Conservation (phyloP, 1,284 basidiomycete genomes). For the Vanrija pseudolonga region DNA sequence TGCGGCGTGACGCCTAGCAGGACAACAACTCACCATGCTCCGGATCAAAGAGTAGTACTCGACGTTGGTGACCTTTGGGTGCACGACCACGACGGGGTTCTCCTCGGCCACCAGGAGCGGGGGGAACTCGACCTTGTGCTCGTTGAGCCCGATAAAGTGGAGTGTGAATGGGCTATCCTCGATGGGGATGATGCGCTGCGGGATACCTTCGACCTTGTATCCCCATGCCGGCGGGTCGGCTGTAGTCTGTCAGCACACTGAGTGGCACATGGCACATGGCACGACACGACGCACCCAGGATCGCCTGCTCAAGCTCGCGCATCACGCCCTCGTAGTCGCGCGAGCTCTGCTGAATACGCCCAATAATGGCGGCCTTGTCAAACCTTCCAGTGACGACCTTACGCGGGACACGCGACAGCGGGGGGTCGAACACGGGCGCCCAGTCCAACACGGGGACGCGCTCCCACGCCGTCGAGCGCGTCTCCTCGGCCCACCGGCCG, state of each 20-base stretch:
- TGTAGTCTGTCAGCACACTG: not conserved
- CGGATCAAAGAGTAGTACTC: not conserved
- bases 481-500: not conserved
- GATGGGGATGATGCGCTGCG: not conserved
- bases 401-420: not conserved
- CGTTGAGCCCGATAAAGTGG: not conserved
- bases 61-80: not conserved
- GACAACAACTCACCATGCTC: not conserved
- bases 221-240: not conserved
- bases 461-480: not conserved
- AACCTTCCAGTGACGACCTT: not conserved
- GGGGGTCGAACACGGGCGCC: not conserved
- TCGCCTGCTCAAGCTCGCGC: not conserved
- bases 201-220: not conserved
- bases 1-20: no score
- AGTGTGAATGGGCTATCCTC: conserved; percentile 5
- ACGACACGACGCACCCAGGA: not conserved
- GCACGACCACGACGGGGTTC: not conserved
- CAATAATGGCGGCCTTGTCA: conserved; percentile 1
- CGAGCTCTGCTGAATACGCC: not conserved
- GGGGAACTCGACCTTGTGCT: not conserved
- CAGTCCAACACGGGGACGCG: not conserved
- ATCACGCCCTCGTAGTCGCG: not conserved
- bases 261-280: no score
- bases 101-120: not conserved